Evolutionary conservation across 2,329 filamentous ascomycete species (phyloP).

Genomic region (Sporothrix globosa): DNA sequence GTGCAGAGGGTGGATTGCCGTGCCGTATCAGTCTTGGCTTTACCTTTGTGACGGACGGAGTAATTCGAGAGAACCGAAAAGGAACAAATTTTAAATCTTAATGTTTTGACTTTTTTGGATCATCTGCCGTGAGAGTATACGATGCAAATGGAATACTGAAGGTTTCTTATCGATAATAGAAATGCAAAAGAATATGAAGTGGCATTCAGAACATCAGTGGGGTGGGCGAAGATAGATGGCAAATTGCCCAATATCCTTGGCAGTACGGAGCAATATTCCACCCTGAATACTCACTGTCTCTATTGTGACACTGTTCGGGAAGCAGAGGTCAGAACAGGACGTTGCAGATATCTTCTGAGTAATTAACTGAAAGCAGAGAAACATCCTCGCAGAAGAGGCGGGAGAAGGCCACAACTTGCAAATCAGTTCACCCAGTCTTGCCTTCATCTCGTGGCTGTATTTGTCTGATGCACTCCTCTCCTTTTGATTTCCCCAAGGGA

Average conservation of each 20-base stretch:
- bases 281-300: not conserved
- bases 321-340: not conserved
- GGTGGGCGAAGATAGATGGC: not conserved
- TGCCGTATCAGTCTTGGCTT: not conserved
- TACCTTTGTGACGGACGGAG: constrained; percentile 11
- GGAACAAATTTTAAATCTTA: not conserved
- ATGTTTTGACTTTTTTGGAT: not conserved
- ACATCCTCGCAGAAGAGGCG: constrained; percentile 18
- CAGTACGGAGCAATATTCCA: not conserved
- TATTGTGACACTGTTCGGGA: not conserved
- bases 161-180: not conserved
- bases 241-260: not conserved
- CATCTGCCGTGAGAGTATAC: constrained; percentile 2
- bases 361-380: not conserved
- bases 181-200: not conserved
- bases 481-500: not conserved
- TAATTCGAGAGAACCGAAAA: not conserved
- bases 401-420: constrained; percentile 1
- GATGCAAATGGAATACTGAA: not conserved
- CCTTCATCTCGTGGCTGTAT: constrained; percentile 6
- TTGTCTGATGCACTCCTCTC: constrained; percentile 11
- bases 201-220: not conserved
- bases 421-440: not conserved
- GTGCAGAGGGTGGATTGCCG: not conserved
- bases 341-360: not conserved